Percentiles rank a stretch among this genome's conserved stretches.
Evolutionary conservation across 805 yeast genomes (phyloP).

Genomic region (Wickerhamiella shivajii): DNA sequence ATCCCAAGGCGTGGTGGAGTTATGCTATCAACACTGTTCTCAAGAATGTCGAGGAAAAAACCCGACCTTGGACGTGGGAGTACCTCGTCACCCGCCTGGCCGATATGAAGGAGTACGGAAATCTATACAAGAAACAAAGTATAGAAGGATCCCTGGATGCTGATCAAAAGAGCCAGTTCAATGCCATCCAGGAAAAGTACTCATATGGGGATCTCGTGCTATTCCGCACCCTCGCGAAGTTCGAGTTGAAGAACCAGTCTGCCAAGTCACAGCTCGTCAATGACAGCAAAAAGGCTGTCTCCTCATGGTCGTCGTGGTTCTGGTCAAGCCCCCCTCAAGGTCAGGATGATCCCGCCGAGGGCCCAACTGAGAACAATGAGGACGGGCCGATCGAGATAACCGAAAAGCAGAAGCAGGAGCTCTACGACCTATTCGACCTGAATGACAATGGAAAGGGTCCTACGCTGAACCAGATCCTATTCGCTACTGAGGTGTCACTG

Average conservation of each 20-base stretch:
- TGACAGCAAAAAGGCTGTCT: conserved; percentile 8
- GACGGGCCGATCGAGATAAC: conserved; percentile 41
- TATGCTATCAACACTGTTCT: conserved; percentile 68
- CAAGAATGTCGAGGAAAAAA: conserved; percentile 66
- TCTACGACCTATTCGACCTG: conserved; percentile 86
- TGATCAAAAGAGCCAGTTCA: conserved; percentile 29
- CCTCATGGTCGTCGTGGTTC: conserved; percentile 17
- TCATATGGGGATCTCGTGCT: conserved; percentile 69
- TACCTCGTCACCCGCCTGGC: conserved; percentile 56
- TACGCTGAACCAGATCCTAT: conserved; percentile 29
- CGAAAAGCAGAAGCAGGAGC: conserved; percentile 77
- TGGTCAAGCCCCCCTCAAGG: conserved; percentile 11
- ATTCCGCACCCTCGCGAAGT: conserved; percentile 67
- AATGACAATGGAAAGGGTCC: conserved; percentile 44
- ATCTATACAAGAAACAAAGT: conserved; percentile 51
- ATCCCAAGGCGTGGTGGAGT: conserved; percentile 67
- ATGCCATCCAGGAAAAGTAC: conserved; percentile 42
- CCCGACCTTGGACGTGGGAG: conserved; percentile 82
- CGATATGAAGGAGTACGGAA: conserved; percentile 51
- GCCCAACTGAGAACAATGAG: conserved; percentile 10
- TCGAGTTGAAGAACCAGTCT: conserved; percentile 46
- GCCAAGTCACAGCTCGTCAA: conserved; percentile 17
- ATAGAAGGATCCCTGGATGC: conserved; percentile 22
- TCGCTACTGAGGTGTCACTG: conserved; percentile 53
- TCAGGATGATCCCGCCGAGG: conserved; percentile 7